These are phyloP conservation scores for Phyllosticta citribraziliensis DNA, from an alignment of 2,329 filamentous ascomycete species.

Conservation along the genomic window DNA sequence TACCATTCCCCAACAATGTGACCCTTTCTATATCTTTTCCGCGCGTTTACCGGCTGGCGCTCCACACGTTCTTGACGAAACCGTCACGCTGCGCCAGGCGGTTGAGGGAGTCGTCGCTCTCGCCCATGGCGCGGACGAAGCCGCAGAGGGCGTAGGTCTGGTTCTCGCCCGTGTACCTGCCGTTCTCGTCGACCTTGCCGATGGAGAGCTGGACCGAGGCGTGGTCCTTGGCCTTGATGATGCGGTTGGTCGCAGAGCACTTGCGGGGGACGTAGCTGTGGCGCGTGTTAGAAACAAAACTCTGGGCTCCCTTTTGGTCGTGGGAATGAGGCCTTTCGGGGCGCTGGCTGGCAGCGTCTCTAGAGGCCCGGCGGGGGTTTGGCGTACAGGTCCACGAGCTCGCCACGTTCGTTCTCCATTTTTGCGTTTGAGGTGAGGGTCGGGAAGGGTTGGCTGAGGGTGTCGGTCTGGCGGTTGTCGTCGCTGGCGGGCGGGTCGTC, in stretches of 20 bases:
- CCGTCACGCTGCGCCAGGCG: constrained; percentile 91
- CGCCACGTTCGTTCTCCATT: constrained; percentile 99
- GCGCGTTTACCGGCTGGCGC: constrained; percentile 48
- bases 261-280: constrained; percentile 93
- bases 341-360: constrained; percentile 19
- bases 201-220: constrained; percentile 94
- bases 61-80: constrained; percentile 96
- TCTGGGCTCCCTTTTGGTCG: not conserved
- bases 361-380: constrained; percentile 33
- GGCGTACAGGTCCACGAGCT: constrained; percentile 88
- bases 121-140: constrained; percentile 95
- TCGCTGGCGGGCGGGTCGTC: constrained; percentile 8
- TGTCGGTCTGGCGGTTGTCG: constrained; percentile 6
- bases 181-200: constrained; percentile 98
- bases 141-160: constrained; percentile 95
- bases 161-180: constrained; percentile 93
- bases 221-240: constrained; percentile 99
- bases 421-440: constrained; percentile 31
- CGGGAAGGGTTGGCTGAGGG: constrained; percentile 2
- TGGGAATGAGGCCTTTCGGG: not conserved
- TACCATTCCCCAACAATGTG: constrained; percentile 8
- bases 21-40: not conserved
- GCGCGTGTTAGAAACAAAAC: constrained; percentile 6
- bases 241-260: constrained; percentile 97
- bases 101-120: constrained; percentile 96